Base-by-base conservation (phyloP, 768 basidiomycete species). In the Hericium coralloides region DNA sequence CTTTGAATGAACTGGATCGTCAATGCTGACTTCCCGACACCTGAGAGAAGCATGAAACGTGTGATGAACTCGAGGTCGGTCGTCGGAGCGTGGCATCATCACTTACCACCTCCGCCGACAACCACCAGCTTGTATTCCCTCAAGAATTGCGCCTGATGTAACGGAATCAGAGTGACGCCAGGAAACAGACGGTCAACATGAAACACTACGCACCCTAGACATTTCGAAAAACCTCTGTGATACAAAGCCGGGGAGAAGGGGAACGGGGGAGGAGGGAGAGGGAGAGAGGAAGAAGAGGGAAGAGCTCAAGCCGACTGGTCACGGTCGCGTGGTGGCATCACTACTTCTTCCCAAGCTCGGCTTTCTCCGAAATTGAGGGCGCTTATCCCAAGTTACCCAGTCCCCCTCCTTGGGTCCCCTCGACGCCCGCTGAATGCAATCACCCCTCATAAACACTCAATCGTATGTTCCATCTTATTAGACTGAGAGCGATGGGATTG, bases 1-100 rank as follows among this genome's bases (percentile, higher is more conserved):
- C 87, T 89, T 68, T 98, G 95, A 64, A 98, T 97, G 77, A 98
- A 98, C 70, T 98, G 95, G 66, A 98, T 97, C 52, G 95, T 98
- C 73, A 97, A 72, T 23, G 92, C 93, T 53, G 92, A 94, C 79
- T 98, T 90, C 38, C 88, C 88, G 57, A 84, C 82, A 70, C 81
- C 80, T 80, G 55, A 53, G 0, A 38, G 45, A 20, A 51, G 43
- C 45, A 48, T n/a, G n/a, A 8, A 3, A 22, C 9, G n/a, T 31
- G 26, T 38, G 49, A 18, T 52, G 41, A 55, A 9, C 31, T 31
- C 31, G 31, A 31, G 7, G 6, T 9, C 4, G 5, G 31, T 6
- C 31, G 31, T 31, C 6, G 31, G 6, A 48, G 55, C 12, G 12
- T n/a, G 26, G 41, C 49, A 41, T 23, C 38, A 31, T 26, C 3